phyloP scores from a whole-genome alignment of 73 alveolate genomes.

The Loxodes magnus region DNA sequence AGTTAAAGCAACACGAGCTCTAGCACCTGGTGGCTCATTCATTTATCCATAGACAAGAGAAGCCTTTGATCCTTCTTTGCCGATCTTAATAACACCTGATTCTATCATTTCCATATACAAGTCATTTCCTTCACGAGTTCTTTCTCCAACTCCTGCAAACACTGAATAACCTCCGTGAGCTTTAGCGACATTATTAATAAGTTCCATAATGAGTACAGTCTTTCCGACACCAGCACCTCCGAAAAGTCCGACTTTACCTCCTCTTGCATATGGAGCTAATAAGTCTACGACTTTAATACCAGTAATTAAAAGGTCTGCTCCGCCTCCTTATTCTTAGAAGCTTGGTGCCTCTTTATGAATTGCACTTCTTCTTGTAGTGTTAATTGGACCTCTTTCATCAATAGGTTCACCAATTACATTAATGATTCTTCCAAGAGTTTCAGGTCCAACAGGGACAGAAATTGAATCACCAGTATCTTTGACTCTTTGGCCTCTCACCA shows the following conservation, averaged over 20 bases:
- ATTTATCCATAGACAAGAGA: constrained; percentile 95
- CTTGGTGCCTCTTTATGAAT: constrained; percentile 94
- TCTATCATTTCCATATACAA: constrained; percentile 79
- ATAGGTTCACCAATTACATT: constrained; percentile 97
- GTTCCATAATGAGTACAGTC: constrained; percentile 94
- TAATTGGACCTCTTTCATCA: constrained; percentile 86
- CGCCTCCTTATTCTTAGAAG: constrained; percentile 80
- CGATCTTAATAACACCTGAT: constrained; percentile 57
- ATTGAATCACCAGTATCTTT: constrained; percentile 82
- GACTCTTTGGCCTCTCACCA: constrained; percentile 86
- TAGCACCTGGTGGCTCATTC: constrained; percentile 99
- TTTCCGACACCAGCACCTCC: constrained; percentile 99
- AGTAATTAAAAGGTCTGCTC: constrained; percentile 82
- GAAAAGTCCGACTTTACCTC: constrained; percentile 78
- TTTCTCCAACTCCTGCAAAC: constrained; percentile 97
- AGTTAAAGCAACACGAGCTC: constrained; percentile 93
- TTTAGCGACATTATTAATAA: constrained; percentile 90
- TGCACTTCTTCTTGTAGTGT: constrained; percentile 56
- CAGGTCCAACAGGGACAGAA: constrained; percentile 94
- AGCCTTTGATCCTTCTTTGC: constrained; percentile 65
- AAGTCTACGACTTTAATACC: constrained; percentile 93
- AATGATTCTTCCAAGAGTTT: constrained; percentile 86
- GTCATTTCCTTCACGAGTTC: constrained; percentile 87
- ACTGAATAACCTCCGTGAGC: constrained; percentile 93
- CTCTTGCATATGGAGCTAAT: constrained; percentile 95